phyloP scores from a whole-genome alignment of 495 filamentous ascomycete genomes.

The Penicillium simplicissimum region DNA sequence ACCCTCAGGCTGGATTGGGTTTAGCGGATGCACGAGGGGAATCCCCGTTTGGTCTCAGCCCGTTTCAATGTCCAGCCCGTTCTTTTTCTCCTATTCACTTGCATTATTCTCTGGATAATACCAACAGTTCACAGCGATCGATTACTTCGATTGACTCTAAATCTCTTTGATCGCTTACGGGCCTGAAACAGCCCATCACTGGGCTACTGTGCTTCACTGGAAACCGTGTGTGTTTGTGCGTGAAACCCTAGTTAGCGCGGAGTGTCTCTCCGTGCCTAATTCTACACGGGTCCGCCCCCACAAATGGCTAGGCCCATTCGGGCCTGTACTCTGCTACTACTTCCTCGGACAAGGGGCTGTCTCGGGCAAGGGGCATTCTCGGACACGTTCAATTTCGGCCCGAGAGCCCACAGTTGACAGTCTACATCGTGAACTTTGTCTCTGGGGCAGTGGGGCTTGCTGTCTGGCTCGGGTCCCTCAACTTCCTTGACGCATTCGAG shows the following conservation, averaged over 20 bases:
- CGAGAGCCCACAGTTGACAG: neutral
- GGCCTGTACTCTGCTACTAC: neutral
- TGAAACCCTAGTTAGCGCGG: slow-evolving; percentile 18
- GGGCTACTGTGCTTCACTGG: too few relatives aligned
- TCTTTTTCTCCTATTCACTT: neutral
- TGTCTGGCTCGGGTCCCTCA: neutral
- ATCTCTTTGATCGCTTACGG: neutral
- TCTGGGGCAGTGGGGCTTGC: neutral
- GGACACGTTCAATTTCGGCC: slow-evolving; percentile 4
- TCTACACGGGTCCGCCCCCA: slow-evolving; percentile 27
- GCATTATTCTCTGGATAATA: neutral
- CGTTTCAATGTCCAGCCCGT: neutral
- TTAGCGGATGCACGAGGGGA: neutral
- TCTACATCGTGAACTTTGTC: neutral
- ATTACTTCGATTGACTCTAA: neutral
- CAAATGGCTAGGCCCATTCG: slow-evolving; percentile 21
- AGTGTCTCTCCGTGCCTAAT: slow-evolving; percentile 29
- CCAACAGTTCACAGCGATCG: neutral
- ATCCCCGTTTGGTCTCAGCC: neutral
- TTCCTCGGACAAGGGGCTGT: neutral
- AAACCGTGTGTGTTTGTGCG: too few relatives aligned
- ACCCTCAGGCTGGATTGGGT: neutral
- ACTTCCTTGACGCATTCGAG: slow-evolving; percentile 4
- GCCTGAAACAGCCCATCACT: neutral
- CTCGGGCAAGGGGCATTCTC: neutral